phyloP scores from a whole-genome alignment of 1,139 yeast genomes.

The Suhomyces kunorum region DNA sequence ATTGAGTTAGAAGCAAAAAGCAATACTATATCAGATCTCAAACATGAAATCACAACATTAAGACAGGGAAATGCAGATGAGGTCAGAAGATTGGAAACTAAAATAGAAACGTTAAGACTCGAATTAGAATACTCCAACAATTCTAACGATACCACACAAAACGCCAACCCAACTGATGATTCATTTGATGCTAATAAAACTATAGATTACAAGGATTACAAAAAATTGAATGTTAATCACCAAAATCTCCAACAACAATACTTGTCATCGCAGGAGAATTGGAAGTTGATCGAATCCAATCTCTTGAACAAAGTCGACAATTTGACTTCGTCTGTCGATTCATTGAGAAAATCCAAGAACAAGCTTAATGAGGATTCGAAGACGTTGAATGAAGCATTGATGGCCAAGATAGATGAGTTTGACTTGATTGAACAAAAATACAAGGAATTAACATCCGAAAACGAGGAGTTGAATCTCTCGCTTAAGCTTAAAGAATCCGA shows the following conservation, averaged over 20 bases:
- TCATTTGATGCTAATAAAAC: conserved; percentile 16
- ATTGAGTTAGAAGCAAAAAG: conserved; percentile 37
- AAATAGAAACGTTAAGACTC: conserved; percentile 44
- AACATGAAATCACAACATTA: conserved; percentile 27
- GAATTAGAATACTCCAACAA: conserved; percentile 25
- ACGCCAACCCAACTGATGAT: conserved; percentile 9
- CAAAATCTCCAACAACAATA: conserved; percentile 67
- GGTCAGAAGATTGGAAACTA: conserved; percentile 49
- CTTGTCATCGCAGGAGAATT: conserved; percentile 63
- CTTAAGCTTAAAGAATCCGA: conserved; percentile 30
- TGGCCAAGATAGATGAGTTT: conserved; percentile 27
- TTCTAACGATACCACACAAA: neutral
- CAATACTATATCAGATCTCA: conserved; percentile 27
- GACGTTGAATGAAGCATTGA: conserved; percentile 23
- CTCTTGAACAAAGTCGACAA: conserved; percentile 49
- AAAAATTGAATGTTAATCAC: conserved; percentile 42
- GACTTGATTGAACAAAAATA: conserved; percentile 21
- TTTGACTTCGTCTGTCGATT: conserved; percentile 42
- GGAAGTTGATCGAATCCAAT: conserved; percentile 62
- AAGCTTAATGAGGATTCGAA: conserved; percentile 34
- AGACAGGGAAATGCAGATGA: conserved; percentile 48
- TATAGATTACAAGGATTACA: conserved; percentile 36
- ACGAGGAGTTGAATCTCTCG: conserved; percentile 24
- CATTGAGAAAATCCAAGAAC: conserved; percentile 33
- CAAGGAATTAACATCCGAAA: conserved; percentile 16